Base-by-base conservation (phyloP, 768 basidiomycete species). In the Trametes maxima region DNA sequence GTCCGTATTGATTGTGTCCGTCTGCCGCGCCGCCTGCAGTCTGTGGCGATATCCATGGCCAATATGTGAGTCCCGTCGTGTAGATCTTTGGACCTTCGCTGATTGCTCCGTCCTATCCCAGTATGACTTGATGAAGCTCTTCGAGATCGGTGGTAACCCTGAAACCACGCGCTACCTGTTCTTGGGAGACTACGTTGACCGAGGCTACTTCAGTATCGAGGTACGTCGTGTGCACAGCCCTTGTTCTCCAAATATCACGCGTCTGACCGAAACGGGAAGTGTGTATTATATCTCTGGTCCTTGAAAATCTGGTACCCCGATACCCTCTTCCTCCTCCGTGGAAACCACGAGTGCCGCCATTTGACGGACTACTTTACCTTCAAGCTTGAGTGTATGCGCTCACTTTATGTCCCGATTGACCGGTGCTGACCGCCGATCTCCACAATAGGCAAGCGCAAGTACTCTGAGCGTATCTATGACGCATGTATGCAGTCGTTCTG, bases 251-350 rank as follows among this genome's bases (percentile, higher is more conserved):
- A 17, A 50, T 54, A 43, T 17, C 57, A 47, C 42, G 36, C 51
- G 36, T 54, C 33, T 21, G 12, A 52, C 43, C 62, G 16, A 53
- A 42, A 28, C 39, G 49, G 50, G 57, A 69, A 98, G 95, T 98
- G 96, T 73, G 96, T 98, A 19, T 79, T 98, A 47, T 99, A 99
- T 75, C 83, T 99, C 28, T 99, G 95, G 95, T 85, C 94, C 2
- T 82, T 99, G 74, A 99, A 99, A 80, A 98, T 99, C 74, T 98
- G 96, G 95, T 98, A 98, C 75, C 97, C 97, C 53, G 88, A 95
- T 67, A 97, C 95, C 25, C 81, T 98, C 39, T 98, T 96, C 82
- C 85, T 99, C 42, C 83, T 99, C 37, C 92, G 97, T 51, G 97
- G 97, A 50, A 99, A 99, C 70, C 97, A 99, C 75, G 97, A 99